Evolutionary conservation across 139 green algal species (phyloP), one percentile per base, ranked within the genome.

Genomic region (Haematococcus lacustris): DNA sequence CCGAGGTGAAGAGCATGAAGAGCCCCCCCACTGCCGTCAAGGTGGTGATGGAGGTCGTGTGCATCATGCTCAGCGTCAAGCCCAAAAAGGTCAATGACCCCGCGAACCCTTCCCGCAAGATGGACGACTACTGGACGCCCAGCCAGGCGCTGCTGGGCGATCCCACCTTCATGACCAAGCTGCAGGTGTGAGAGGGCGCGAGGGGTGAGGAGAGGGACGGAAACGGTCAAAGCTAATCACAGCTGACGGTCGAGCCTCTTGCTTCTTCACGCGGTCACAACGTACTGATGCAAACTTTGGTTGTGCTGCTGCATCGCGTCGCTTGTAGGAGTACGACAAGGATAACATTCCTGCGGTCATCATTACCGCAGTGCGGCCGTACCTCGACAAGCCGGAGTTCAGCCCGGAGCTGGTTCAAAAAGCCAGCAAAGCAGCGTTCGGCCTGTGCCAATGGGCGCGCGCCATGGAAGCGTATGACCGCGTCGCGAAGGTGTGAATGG

Each of bases 381-480:
- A 89, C 71, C 39, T 91, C 7, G 76, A 82, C 32, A 82, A 78
- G 51, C 68, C 75, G 23, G 79, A 88, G 38, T 90, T 91, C 51
- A 53, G 82, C 37, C 84, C 81, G 0, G 68, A 80, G 4, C 60
- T 75, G 51, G 77, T 89, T 2, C 76, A 85, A 74, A 87, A 90
- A 78, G 83, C 84, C 26, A 87, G 77, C 64, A 88, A 86, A 57
- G 87, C 87, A 3, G 84, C 83, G 38, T 88, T 88, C 57, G 88
- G 87, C 0, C 76, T 94, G 59, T 92, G 86, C 76, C 87, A 82
- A 73, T 94, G 88, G 88, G 85, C 90, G 47, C 74, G 88, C 35
- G 88, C 88, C 34, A 94, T 94, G 88, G 86, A 94, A 70, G 73
- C 86, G 3, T 94, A 94, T 71, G 76, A 93, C 81, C 71, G 75